phyloP scores from a whole-genome alignment of 768 basidiomycete genomes.

The Leccinum imitatum region DNA sequence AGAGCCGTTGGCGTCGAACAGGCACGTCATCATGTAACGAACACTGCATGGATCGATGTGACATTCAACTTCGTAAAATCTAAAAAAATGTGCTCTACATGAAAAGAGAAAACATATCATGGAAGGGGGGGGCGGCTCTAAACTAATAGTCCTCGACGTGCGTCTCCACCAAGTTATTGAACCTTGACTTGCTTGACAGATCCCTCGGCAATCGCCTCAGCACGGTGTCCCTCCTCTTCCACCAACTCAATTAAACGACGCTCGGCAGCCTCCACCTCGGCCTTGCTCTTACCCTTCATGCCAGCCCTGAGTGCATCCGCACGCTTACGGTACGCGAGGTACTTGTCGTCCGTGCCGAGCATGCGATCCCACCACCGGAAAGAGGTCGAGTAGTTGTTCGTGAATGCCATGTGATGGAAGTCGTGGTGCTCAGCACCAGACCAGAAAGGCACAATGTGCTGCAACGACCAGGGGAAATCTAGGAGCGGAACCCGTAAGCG shows the following conservation, averaged over 20 bases:
- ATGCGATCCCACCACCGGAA: slow-evolving; percentile 93
- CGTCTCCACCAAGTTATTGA: slow-evolving; percentile 15
- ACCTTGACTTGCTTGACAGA: slow-evolving; percentile 31
- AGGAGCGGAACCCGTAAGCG: background rate
- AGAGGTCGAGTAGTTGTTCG: slow-evolving; percentile 90
- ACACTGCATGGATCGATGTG: too few relatives aligned
- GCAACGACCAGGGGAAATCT: slow-evolving; percentile 98
- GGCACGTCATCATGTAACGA: too few relatives aligned
- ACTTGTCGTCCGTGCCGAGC: slow-evolving; percentile 90
- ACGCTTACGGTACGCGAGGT: slow-evolving; percentile 73
- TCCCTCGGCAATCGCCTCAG: slow-evolving; percentile 57
- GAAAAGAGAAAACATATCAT: too few relatives aligned
- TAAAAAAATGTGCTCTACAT: too few relatives aligned
- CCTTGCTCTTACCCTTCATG: slow-evolving; percentile 52
- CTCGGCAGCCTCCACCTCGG: slow-evolving; percentile 56
- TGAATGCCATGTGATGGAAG: slow-evolving; percentile 97
- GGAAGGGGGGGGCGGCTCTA: too few relatives aligned
- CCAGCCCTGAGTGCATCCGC: slow-evolving; percentile 59
- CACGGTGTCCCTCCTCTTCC: slow-evolving; percentile 68
- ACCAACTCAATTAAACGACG: slow-evolving; percentile 63
- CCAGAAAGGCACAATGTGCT: slow-evolving; percentile 94
- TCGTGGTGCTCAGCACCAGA: slow-evolving; percentile 97
- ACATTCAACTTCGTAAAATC: too few relatives aligned
- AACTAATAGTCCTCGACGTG: too few relatives aligned
- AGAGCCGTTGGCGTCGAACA: too few relatives aligned